A percentile compares a stretch with the other conserved stretches of the same genome.
Conservation (phyloP, 805 yeast species). For the Kazachstania martiniae region DNA sequence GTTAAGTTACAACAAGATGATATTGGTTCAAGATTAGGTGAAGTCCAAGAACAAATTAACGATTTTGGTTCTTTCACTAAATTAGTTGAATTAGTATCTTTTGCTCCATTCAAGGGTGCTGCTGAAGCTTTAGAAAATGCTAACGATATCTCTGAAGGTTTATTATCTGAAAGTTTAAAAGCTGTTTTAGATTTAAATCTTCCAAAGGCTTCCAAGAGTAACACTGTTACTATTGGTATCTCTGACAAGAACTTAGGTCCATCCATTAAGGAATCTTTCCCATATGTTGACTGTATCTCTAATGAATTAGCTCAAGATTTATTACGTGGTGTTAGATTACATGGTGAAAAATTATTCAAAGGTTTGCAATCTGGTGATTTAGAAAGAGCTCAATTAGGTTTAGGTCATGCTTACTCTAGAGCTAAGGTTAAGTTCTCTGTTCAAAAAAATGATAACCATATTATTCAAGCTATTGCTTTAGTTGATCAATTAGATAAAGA, state of each 20-base stretch:
- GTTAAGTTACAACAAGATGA: slow-evolving; percentile 90
- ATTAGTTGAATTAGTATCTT: slow-evolving; percentile 84
- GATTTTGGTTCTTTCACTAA: slow-evolving; percentile 85
- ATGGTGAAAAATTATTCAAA: slow-evolving; percentile 79
- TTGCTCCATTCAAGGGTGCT: slow-evolving; percentile 98
- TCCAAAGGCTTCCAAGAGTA: slow-evolving; percentile 62
- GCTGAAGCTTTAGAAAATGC: slow-evolving; percentile 99
- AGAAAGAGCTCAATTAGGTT: slow-evolving; percentile 96
- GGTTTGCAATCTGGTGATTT: slow-evolving; percentile 90
- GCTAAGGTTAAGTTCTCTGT: slow-evolving; percentile 98
- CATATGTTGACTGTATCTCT: slow-evolving; percentile 80
- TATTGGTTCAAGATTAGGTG: slow-evolving; percentile 81
- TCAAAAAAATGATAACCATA: slow-evolving; percentile 97
- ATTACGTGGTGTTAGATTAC: slow-evolving; percentile 87
- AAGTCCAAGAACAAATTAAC: slow-evolving; percentile 82
- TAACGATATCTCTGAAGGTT: slow-evolving; percentile 94
- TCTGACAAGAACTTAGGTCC: slow-evolving; percentile 95
- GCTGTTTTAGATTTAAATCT: slow-evolving; percentile 81
- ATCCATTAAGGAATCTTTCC: slow-evolving; percentile 84
- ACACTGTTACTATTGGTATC: slow-evolving; percentile 68
- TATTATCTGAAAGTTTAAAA: slow-evolving; percentile 85
- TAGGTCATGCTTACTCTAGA: slow-evolving; percentile 98
- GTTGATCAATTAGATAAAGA: slow-evolving; percentile 97
- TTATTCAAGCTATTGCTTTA: slow-evolving; percentile 96
- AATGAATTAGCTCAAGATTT: slow-evolving; percentile 91